These are phyloP conservation scores for Pneumocystis wakefieldiae DNA, from an alignment of 1,139 yeast species.

Conservation along the genomic window DNA sequence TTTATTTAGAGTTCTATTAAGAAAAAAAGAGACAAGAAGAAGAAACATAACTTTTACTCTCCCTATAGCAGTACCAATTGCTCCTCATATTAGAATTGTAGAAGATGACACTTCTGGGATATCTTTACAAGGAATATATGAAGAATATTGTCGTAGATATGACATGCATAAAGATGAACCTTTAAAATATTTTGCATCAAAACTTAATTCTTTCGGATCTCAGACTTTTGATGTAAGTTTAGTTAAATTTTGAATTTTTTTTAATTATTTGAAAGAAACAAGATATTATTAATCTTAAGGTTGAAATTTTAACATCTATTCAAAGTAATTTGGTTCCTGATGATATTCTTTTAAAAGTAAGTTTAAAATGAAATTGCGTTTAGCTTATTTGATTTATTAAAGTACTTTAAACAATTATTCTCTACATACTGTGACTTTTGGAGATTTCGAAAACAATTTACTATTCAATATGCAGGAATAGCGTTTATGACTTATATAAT, in stretches of 20 bases:
- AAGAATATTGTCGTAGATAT: conserved; percentile 62
- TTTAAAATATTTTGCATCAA: conserved; percentile 69
- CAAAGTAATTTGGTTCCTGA: conserved; percentile 80
- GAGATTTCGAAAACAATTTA: conserved; percentile 89
- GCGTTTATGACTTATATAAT: conserved; percentile 87
- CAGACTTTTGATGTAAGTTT: conserved; percentile 34
- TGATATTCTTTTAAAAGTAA: conserved; percentile 53
- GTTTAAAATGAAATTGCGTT: conserved; percentile 15
- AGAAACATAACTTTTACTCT: conserved; percentile 74
- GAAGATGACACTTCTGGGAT: conserved; percentile 67
- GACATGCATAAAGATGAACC: conserved; percentile 81
- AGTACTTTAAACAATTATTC: conserved; percentile 44
- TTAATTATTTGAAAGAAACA: conserved; percentile 47
- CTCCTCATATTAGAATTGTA: conserved; percentile 86
- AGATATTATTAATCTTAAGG: conserved; percentile 72
- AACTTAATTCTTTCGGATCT: conserved; percentile 83
- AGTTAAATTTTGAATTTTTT: not conserved
- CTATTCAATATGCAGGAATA: conserved; percentile 91
- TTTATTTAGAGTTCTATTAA: conserved; percentile 43
- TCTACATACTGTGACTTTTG: conserved; percentile 85
- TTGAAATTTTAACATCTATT: conserved; percentile 79
- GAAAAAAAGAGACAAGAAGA: conserved; percentile 75
- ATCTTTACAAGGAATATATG: conserved; percentile 77
- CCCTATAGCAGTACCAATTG: conserved; percentile 84
- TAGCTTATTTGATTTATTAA: conserved; percentile 12